Conservation (phyloP, 2,329 filamentous ascomycete species). For the Scedosporium minutisporum region DNA sequence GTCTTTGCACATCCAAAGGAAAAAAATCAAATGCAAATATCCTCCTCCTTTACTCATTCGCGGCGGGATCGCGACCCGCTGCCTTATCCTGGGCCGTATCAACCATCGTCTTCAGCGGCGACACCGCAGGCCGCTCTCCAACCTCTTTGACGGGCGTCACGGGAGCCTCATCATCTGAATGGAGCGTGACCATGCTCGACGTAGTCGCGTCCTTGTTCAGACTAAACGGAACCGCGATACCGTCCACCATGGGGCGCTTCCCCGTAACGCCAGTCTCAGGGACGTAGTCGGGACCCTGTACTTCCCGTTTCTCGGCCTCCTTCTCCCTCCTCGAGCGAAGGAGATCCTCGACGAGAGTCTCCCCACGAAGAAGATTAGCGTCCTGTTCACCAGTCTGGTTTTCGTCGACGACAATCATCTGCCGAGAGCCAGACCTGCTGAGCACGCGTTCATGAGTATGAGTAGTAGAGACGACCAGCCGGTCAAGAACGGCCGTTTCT, state of each 20-base stretch:
- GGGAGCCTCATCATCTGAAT: slow-evolving; percentile 21
- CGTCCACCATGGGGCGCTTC: slow-evolving; percentile 57
- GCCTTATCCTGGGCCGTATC: no score
- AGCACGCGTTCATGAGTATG: slow-evolving; percentile 16
- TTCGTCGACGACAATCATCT: slow-evolving; percentile 40
- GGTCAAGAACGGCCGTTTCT: background rate
- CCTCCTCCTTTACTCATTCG: background rate
- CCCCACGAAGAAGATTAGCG: slow-evolving; percentile 14
- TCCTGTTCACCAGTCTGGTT: slow-evolving; percentile 30
- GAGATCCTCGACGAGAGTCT: slow-evolving; percentile 33
- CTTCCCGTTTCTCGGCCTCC: slow-evolving; percentile 17
- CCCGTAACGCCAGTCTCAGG: slow-evolving; percentile 42
- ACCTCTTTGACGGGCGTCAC: background rate
- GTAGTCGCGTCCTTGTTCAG: slow-evolving; percentile 54
- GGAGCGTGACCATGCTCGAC: slow-evolving; percentile 61
- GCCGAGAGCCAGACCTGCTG: slow-evolving; percentile 31
- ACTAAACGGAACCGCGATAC: slow-evolving; percentile 65
- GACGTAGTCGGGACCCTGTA: slow-evolving; percentile 22
- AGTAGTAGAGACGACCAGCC: background rate
- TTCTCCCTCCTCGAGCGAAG: slow-evolving; percentile 30
- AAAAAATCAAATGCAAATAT: background rate
- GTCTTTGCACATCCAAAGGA: background rate
- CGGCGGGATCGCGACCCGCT: background rate
- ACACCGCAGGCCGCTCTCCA: background rate
- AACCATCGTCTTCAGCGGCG: background rate